Evolutionary conservation across 768 basidiomycete species (phyloP).

Genomic region (Strobilomyces confusus): DNA sequence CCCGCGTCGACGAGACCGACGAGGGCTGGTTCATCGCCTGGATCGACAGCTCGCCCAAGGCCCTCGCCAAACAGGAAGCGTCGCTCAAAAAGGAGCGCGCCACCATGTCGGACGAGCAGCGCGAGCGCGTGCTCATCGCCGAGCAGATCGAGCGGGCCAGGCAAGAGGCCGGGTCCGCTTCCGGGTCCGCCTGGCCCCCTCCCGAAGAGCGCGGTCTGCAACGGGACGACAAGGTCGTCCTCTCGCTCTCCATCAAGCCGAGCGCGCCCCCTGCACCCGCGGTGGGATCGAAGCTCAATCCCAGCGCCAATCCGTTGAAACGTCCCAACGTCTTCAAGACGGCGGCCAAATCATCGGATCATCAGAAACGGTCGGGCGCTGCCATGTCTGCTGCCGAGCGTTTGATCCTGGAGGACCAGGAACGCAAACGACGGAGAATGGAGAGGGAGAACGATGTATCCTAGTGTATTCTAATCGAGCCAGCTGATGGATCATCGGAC

Average conservation of each 20-base stretch:
- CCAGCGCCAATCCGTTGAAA: constrained; percentile 60
- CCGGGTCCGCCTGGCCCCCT: constrained; percentile 34
- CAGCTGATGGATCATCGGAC: no score
- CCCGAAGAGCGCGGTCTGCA: constrained; percentile 56
- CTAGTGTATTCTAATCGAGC: constrained; percentile 3
- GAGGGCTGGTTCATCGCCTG: constrained; percentile 97
- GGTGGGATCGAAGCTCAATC: constrained; percentile 56
- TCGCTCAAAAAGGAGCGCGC: constrained; percentile 88
- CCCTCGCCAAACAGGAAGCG: constrained; percentile 85
- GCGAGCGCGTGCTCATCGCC: constrained; percentile 82
- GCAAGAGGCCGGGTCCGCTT: constrained; percentile 35
- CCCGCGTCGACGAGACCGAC: constrained; percentile 95
- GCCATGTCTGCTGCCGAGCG: constrained; percentile 80
- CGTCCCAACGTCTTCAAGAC: constrained; percentile 73
- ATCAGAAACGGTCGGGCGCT: constrained; percentile 53
- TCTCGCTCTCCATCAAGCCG: constrained; percentile 65
- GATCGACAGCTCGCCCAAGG: constrained; percentile 96
- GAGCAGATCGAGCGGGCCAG: constrained; percentile 93
- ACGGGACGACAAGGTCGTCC: constrained; percentile 74
- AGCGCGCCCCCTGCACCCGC: constrained; percentile 32
- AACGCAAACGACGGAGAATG: constrained; percentile 79
- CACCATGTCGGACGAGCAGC: constrained; percentile 90
- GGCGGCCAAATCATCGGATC: constrained; percentile 29
- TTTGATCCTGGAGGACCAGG: constrained; percentile 87
- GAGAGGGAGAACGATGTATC: constrained; percentile 40